A percentile compares a stretch with the other conserved stretches of the same genome.
phyloP scores from a whole-genome alignment of 345 rosid genomes.

The Eucalyptus lansdowneana region DNA sequence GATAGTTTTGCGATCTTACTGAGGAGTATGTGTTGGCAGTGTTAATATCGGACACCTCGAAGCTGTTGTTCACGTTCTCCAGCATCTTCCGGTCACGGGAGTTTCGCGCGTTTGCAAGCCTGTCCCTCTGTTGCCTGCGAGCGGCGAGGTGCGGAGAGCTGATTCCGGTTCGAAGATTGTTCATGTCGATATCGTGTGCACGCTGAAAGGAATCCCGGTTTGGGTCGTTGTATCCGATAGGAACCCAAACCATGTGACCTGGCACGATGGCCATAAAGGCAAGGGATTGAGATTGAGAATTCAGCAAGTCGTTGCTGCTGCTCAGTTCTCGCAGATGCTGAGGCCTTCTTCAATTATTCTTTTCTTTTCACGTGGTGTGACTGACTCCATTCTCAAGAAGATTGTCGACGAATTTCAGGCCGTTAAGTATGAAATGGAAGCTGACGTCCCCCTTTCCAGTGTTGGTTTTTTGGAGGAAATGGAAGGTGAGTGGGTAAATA shows the following conservation, averaged over 20 bases:
- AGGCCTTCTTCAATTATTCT: constrained; percentile 53
- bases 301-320: constrained; percentile 34
- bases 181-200: constrained; percentile 71
- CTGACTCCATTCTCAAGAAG: constrained; percentile 8
- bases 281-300: constrained; percentile 54
- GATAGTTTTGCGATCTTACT: neutral
- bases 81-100: constrained; percentile 40
- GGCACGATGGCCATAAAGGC: constrained; percentile 18
- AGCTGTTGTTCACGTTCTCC: constrained; percentile 51
- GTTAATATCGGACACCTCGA: constrained; percentile 76
- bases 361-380: constrained; percentile 61
- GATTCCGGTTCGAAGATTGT: neutral
- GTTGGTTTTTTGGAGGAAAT: constrained; percentile 30
- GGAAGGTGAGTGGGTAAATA: constrained; percentile 61
- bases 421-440: constrained; percentile 10
- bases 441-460: neutral
- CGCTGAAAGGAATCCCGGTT: constrained; percentile 41
- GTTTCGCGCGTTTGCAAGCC: constrained; percentile 85
- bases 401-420: constrained; percentile 44
- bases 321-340: constrained; percentile 18
- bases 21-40: constrained; percentile 12
- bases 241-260: constrained; percentile 55
- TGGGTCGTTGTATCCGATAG: constrained; percentile 87
- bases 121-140: constrained; percentile 11
- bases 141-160: neutral